Conservation (phyloP, 1,139 yeast species). For the Saccharomyces hybrid region DNA sequence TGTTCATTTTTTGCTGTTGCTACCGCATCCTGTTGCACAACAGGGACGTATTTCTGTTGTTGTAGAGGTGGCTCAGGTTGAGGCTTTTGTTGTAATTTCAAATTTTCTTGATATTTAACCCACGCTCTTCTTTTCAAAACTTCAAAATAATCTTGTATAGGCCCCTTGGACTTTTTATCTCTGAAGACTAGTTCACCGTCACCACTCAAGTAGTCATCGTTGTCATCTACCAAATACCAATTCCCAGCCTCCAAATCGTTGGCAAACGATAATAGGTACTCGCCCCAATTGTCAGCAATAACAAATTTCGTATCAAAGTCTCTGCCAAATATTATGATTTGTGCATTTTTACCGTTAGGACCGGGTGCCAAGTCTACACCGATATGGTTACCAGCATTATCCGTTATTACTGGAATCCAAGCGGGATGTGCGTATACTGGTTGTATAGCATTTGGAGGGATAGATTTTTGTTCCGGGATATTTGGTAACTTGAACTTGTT, state of each 20-base stretch:
- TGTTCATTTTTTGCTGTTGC: background rate
- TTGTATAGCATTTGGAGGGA: constrained; percentile 69
- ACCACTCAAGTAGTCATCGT: constrained; percentile 53
- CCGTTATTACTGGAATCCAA: constrained; percentile 90
- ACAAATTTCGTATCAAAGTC: constrained; percentile 79
- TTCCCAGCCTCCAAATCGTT: constrained; percentile 77
- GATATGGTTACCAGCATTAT: constrained; percentile 81
- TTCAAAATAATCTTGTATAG: constrained; percentile 53
- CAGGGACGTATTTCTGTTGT: background rate
- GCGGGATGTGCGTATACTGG: constrained; percentile 72
- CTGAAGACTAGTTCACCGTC: constrained; percentile 68
- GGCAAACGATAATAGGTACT: constrained; percentile 69
- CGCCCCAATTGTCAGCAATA: constrained; percentile 79
- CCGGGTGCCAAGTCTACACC: constrained; percentile 89
- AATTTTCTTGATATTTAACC: constrained; percentile 20
- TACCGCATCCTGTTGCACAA: background rate
- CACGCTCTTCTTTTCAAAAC: constrained; percentile 46
- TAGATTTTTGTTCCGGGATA: constrained; percentile 57
- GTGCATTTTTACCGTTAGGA: constrained; percentile 69
- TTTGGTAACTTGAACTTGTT: constrained; percentile 32
- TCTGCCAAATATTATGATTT: constrained; percentile 79
- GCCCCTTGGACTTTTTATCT: constrained; percentile 44
- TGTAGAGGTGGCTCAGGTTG: background rate
- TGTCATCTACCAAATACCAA: constrained; percentile 52
- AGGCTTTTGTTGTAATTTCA: constrained; percentile 1